A percentile compares a stretch with the other conserved stretches of the same genome.
Evolutionary conservation across 371 early-diverging fungal species (phyloP).

Genomic region (Apophysomyces trapeziformis): DNA sequence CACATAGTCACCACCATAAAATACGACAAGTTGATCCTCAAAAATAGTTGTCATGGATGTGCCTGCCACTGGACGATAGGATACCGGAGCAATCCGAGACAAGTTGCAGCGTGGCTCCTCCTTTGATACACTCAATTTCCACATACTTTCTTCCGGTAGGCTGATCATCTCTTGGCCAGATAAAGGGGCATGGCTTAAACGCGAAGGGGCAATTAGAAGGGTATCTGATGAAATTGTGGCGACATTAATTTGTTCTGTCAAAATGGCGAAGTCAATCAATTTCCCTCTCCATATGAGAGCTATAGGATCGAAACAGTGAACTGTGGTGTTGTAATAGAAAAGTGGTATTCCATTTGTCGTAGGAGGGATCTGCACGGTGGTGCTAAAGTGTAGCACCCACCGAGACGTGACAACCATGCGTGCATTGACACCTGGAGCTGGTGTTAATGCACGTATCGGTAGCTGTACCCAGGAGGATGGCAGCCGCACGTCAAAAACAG

Average conservation of each 20-base stretch:
- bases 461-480: slow-evolving; percentile 14
- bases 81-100: slow-evolving; percentile 9
- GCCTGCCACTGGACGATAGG: slow-evolving; percentile 14
- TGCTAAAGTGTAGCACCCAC: slow-evolving; percentile 19
- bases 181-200: background rate
- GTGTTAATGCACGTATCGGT: slow-evolving; percentile 6
- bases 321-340: slow-evolving; percentile 9
- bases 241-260: slow-evolving; percentile 11
- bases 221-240: background rate
- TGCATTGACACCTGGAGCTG: background rate
- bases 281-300: slow-evolving; percentile 15
- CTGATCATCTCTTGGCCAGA: background rate
- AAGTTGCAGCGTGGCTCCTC: slow-evolving; percentile 1
- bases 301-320: slow-evolving; percentile 23
- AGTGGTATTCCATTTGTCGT: background rate
- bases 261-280: slow-evolving; percentile 6
- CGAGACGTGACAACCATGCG: slow-evolving; percentile 16
- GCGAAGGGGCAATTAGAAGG: slow-evolving; percentile 2
- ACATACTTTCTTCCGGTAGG: background rate
- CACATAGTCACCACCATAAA: slow-evolving; percentile 23
- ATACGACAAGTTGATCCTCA: slow-evolving; percentile 12
- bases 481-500: slow-evolving; percentile 17
- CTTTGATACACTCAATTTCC: slow-evolving; percentile 13
- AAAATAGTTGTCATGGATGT: slow-evolving; percentile 16
- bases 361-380: background rate